A percentile compares a stretch with the other conserved stretches of the same genome.
Evolutionary conservation across 805 yeast species (phyloP).

Genomic region (Naumovozyma baii): DNA sequence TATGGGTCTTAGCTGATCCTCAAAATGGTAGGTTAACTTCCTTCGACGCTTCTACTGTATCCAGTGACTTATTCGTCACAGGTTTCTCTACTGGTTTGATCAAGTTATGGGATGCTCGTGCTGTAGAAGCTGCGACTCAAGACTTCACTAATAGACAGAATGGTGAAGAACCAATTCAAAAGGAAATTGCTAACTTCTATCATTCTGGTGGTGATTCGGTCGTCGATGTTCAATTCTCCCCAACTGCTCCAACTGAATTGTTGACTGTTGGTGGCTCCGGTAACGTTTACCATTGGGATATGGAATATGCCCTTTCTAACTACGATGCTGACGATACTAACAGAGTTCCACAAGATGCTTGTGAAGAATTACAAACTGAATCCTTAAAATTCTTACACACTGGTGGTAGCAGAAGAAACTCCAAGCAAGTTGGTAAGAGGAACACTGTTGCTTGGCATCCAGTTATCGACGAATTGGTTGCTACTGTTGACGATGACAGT

Average conservation of each 20-base stretch:
- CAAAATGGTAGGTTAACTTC: conserved; percentile 18
- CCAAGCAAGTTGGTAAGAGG: conserved; percentile 15
- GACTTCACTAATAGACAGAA: conserved; percentile 16
- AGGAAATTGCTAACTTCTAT: conserved; percentile 15
- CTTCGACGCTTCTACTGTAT: conserved; percentile 17
- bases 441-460: conserved; percentile 28
- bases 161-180: conserved; percentile 16
- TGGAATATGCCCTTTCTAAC: conserved; percentile 32
- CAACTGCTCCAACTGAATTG: conserved; percentile 18
- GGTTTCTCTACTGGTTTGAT: conserved; percentile 23
- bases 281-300: conserved; percentile 25
- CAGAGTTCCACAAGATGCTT: conserved; percentile 36
- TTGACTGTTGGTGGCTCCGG: conserved; percentile 24
- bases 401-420: conserved; percentile 23
- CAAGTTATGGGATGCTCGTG: conserved; percentile 26
- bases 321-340: conserved; percentile 36
- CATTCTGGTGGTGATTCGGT: conserved; percentile 24
- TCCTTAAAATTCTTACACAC: conserved; percentile 24
- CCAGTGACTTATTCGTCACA: conserved; percentile 20
- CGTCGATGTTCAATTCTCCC: conserved; percentile 20
- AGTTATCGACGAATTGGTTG: conserved; percentile 23
- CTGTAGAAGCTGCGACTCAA: conserved; percentile 14
- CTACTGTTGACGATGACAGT: conserved; percentile 27
- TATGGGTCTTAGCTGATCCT: conserved; percentile 17
- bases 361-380: conserved; percentile 18